A percentile compares a stretch with the other conserved stretches of the same genome.
Evolutionary conservation across 2,329 filamentous ascomycete species (phyloP).

Genomic region (Aspergillus tamarii): DNA sequence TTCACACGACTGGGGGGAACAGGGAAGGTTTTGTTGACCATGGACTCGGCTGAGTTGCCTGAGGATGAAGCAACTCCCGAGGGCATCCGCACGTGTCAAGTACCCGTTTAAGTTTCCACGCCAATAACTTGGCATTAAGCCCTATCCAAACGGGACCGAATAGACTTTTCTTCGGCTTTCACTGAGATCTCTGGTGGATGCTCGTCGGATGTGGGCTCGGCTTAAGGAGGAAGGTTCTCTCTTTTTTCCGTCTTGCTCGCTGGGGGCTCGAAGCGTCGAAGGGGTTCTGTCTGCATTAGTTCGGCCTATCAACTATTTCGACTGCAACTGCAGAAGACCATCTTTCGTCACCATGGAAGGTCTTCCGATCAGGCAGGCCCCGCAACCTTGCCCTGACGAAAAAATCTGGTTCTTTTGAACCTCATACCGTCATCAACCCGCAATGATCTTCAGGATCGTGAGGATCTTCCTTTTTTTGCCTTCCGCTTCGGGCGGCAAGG

Average conservation of each 20-base stretch:
- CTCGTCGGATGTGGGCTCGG: background rate
- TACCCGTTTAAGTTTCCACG: slow-evolving; percentile 1
- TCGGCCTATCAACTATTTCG: background rate
- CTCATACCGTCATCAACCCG: slow-evolving; percentile 7
- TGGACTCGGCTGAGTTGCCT: slow-evolving; percentile 17
- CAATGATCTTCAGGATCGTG: slow-evolving; percentile 10
- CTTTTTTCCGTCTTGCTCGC: background rate
- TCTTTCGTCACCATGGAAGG: slow-evolving; percentile 3
- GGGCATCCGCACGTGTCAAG: background rate
- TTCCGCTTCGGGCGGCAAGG: background rate
- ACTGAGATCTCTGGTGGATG: background rate
- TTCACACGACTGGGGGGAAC: background rate
- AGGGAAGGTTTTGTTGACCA: background rate
- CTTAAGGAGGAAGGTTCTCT: background rate
- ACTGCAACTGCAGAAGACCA: background rate
- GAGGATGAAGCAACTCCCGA: background rate
- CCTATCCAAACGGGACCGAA: background rate
- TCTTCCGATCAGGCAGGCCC: slow-evolving; percentile 8
- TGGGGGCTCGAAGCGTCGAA: background rate
- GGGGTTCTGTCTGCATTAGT: background rate
- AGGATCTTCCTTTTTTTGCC: slow-evolving; percentile 1
- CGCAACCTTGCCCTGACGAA: background rate
- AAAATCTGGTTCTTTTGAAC: background rate
- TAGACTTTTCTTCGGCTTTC: slow-evolving; percentile 1
- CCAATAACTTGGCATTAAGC: slow-evolving; percentile 3